Evolutionary conservation across 768 basidiomycete species (phyloP), one percentile per base, ranked within the genome.

Genomic region (Suillus hirtellus): DNA sequence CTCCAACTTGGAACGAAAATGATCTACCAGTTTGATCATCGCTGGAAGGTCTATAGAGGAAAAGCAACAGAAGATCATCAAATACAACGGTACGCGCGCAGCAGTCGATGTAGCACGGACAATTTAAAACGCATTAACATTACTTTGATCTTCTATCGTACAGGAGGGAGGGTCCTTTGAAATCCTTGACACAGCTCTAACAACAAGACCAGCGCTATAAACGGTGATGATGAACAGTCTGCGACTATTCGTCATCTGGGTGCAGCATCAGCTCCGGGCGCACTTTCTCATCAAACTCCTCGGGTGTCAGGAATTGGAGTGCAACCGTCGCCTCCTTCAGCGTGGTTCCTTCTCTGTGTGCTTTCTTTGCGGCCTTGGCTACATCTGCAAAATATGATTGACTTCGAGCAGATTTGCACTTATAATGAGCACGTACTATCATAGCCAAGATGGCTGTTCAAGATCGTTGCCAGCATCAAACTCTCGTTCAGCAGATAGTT

Each of bases 331-430:
- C 95, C 79, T 95, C 91, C 82, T 96, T 99, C 75, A 99, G 73
- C 64, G 97, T 99, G 55, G 89, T 92, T 34, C 97, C 97, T 78
- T 99, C 95, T 76, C 91, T 95, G 83, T 99, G 97, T n/a, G 97
- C 97, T 77, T 99, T 99, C 86, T 99, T 99, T 37, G 97, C 97
- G 72, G 92, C 94, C 79, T 93, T 96, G 56, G 97, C 97, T 55
- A 99, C 97, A 78, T 97, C 95, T 98, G 72, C 46, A 47, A 65
- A 47, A 10, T 27, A 34, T 65, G 27, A 53, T 54, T 19, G 42
- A 55, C 47, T 56, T 35, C 4, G 10, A 34, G 37, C 65, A 49
- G 37, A 24, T 11, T 60, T 38, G 35, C 38, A 15, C 47, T 6
- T 43, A 60, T 15, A 49, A 62, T 64, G 50, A 60, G 19, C 62